Base-by-base conservation (phyloP, 257 asterid species). In the Gentiana macrophylla region DNA sequence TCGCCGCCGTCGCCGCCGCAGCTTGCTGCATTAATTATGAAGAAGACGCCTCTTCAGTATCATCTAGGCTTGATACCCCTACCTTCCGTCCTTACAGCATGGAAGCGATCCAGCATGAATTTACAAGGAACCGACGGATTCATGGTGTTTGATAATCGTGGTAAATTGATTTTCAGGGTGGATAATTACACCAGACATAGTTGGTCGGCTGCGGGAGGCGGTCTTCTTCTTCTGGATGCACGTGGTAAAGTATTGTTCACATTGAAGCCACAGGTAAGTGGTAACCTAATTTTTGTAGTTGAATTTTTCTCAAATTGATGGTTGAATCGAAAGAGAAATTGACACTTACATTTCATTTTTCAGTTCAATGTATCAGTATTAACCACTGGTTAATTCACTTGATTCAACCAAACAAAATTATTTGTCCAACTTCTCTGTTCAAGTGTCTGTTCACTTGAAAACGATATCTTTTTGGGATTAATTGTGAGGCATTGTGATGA, bases 61-160 rank as follows among this genome's bases (percentile, higher is more conserved):
- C 24, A 24, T n/a, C 41, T 32, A 13, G 24, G 38, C 5, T 49
- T 33, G 1, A 45, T 32, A 37, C 53, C 72, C 5, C 36, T 32
- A 37, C 53, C 72, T 3, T 32, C 64, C 5, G 48, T 64, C 2
- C 70, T 74, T 46, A 74, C 80, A 0, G 76, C 70, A 8, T 74
- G 77, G 80, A 74, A 74, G 63, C 64, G 65, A 67, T 74, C 80
- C 50, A 74, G 72, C 57, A 67, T 74, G 69, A 70, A 71, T 64
- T 75, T 75, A 48, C 77, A 67, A 13, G 80, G 77, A 6, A 75
- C 77, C 4, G 80, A 74, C 54, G 80, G 80, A 8, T 74, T 74
- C 60, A 70, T 74, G 13, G 80, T 67, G 12, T 74, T 70, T 43
- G 65, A 70, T 47, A 50, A 60, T n/a, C 67, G 33, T 0, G 77